Evolutionary conservation across 2,329 filamentous ascomycete genomes (phyloP).

Genomic region (Penicillium psychrosexuale): DNA sequence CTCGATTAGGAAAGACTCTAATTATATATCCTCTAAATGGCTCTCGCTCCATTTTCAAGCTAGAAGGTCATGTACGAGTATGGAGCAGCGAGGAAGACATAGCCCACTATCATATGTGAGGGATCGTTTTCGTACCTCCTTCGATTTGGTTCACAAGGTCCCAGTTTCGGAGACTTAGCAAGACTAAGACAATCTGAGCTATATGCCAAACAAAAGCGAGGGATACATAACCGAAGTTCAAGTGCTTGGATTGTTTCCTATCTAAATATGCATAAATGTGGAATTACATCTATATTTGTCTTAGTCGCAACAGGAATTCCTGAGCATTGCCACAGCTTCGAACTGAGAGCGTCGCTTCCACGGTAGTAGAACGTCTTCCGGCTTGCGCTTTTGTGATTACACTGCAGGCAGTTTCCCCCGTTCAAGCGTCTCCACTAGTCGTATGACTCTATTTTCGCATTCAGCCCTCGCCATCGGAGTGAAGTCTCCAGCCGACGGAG

Average conservation of each 20-base stretch:
- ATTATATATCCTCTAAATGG: not conserved
- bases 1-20: not conserved
- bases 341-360: not conserved
- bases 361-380: not conserved
- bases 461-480: not conserved
- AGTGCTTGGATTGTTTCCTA: not conserved
- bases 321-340: not conserved
- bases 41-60: not conserved
- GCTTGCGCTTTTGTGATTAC: too few relatives aligned
- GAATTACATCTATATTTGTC: not conserved
- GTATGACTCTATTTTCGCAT: too few relatives aligned
- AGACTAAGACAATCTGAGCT: not conserved
- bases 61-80: not conserved
- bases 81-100: not conserved
- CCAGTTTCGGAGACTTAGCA: not conserved
- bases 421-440: too few relatives aligned
- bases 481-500: not conserved
- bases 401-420: too few relatives aligned
- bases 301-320: not conserved
- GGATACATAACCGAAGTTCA: not conserved
- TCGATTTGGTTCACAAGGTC: not conserved
- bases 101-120: not conserved
- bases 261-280: not conserved
- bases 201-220: not conserved
- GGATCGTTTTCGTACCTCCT: not conserved